Evolutionary conservation across 805 yeast species (phyloP).

Genomic region (Brettanomyces bruxellensis): DNA sequence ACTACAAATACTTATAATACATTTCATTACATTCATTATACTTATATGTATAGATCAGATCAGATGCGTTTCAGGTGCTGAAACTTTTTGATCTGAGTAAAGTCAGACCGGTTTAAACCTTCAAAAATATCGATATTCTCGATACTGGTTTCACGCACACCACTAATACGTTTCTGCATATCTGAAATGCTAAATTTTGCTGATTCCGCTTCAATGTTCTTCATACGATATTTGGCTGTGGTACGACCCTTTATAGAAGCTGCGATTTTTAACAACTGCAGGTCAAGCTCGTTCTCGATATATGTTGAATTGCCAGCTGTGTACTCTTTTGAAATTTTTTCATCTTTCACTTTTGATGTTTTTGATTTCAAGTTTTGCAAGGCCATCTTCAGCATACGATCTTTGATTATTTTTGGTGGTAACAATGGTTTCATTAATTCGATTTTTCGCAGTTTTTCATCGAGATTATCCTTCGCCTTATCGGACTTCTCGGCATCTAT

Average conservation of each 20-base stretch:
- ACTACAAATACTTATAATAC: neutral
- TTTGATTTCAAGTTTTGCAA: neutral
- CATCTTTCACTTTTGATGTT: neutral
- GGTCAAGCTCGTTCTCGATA: slow-evolving; percentile 3
- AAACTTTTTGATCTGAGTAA: slow-evolving; percentile 8
- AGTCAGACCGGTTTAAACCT: slow-evolving; percentile 15
- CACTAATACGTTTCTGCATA: neutral
- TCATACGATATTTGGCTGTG: neutral
- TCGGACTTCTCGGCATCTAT: no score
- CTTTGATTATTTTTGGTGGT: neutral
- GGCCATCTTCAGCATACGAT: neutral
- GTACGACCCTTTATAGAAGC: neutral
- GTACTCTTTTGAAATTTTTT: neutral
- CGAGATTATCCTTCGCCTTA: no score
- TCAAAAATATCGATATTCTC: slow-evolving; percentile 10
- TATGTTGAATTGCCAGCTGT: neutral
- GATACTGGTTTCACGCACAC: neutral
- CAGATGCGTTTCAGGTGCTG: slow-evolving; percentile 1
- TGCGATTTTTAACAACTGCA: neutral
- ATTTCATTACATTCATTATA: neutral
- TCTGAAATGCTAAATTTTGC: neutral
- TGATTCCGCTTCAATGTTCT: neutral
- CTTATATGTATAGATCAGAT: neutral
- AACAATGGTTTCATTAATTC: neutral
- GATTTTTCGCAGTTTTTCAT: neutral